Conservation (phyloP, 2,329 filamentous ascomycete species). For the Chaetomium sp. region DNA sequence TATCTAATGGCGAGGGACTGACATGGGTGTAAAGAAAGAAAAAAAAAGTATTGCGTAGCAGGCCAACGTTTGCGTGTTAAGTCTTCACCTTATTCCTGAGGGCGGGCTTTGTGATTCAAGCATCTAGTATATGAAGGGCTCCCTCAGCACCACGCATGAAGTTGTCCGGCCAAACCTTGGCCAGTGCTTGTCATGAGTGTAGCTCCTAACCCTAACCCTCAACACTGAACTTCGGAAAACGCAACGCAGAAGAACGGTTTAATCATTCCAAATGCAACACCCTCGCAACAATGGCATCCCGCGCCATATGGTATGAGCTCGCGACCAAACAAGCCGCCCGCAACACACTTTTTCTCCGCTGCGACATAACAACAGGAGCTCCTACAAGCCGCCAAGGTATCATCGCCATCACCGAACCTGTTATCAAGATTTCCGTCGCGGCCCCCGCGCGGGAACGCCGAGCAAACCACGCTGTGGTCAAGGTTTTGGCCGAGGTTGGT, state of each 20-base stretch:
- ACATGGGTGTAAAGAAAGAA: background rate
- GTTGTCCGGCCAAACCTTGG: no score
- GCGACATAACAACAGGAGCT: constrained; percentile 61
- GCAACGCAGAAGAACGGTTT: no score
- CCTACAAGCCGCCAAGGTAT: constrained; percentile 58
- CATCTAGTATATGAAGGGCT: no score
- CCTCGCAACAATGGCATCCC: constrained; percentile 8
- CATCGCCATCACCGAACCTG: constrained; percentile 45
- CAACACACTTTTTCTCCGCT: constrained; percentile 51
- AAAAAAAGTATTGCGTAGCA: background rate
- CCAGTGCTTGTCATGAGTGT: no score
- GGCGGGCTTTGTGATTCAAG: no score
- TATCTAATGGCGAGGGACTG: no score
- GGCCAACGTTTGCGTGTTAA: background rate
- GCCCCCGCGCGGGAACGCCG: constrained; percentile 61
- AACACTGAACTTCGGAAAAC: no score
- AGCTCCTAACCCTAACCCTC: background rate
- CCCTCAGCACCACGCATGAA: no score
- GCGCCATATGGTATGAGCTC: constrained; percentile 35
- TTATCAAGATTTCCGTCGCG: constrained; percentile 58
- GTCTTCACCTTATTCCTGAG: no score
- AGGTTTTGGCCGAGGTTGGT: constrained; percentile 53
- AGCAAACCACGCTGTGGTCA: constrained; percentile 60
- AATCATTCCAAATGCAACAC: background rate
- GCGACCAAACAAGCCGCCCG: constrained; percentile 38